Evolutionary conservation across 2,329 filamentous ascomycete genomes (phyloP), one percentile per base, ranked within the genome.

Genomic region (Coniochaeta sp.): DNA sequence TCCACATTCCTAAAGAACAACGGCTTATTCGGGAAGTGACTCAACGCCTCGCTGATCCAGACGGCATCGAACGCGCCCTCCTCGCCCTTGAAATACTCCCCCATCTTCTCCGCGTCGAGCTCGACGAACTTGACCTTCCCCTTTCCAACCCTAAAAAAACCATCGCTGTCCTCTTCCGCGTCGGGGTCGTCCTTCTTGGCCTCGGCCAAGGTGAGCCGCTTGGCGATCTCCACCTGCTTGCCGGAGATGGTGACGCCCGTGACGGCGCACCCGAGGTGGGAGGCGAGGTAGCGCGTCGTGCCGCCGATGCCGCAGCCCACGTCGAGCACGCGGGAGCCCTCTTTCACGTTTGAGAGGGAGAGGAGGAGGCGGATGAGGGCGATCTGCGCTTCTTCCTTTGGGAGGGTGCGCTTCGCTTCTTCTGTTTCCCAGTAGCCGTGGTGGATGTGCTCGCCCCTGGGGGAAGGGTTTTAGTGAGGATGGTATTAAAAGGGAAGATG

Each of bases 41-140:
- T 81, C 53, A 83, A 71, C 2, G 79, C 79, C 62, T 83, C 80
- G 48, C 77, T 80, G 61, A 83, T 82, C 80, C 80, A 84, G 20
- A 83, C 78, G 40, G 70, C 72, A 57, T 82, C 78, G 56, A 83
- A 83, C 2, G 56, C 61, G 48, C 59, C 63, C 27, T 61, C 59
- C 30, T 65, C 65, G 1, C 61, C 61, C 2, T 60, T 63, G 55
- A 83, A 83, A 61, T 69, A 68, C 1, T 76, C 72, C 2, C 72
- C 74, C 77, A 84, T 82, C 59, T 72, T 79, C 67, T 83, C 81
- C 2, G 79, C 80, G 58, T 83, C 81, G 5, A 83, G 70, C 65
- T 83, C 79, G 31, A 82, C 59, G 61, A 81, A 83, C 26, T 69
- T 68, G 20, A 81, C 77, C 42, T 64, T 69, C 14, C 78, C 78